Conservation (phyloP, 768 basidiomycete species). For the Psilocybe sp. region DNA sequence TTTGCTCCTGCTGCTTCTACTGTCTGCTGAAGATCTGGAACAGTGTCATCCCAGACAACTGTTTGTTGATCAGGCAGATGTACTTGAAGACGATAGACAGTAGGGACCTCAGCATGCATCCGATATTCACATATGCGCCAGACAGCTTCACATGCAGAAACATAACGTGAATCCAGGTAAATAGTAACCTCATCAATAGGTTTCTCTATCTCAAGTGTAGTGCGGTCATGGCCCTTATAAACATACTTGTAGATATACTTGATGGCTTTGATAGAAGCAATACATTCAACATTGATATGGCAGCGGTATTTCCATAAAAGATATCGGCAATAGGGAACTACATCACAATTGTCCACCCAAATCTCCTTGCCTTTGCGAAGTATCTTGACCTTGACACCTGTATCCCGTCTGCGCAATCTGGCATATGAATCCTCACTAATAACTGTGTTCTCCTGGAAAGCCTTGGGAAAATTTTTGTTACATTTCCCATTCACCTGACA, state of each 20-base stretch:
- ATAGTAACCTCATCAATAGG: conserved; percentile 35
- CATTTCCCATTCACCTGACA: conserved; percentile 35
- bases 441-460: conserved; percentile 30
- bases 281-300: conserved; percentile 51
- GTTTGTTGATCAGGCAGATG: conserved; percentile 38
- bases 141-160: conserved; percentile 26
- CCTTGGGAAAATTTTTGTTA: conserved; percentile 31
- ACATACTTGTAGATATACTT: conserved; percentile 49
- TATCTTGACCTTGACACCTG: conserved; percentile 21
- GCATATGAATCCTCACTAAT: conserved; percentile 42
- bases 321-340: conserved; percentile 39
- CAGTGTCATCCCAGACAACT: conserved; percentile 26
- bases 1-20: conserved; percentile 7
- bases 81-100: conserved; percentile 37
- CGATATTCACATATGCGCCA: conserved; percentile 31
- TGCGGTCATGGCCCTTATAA: conserved; percentile 46
- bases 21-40: conserved; percentile 16
- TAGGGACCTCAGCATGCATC: conserved; percentile 32
- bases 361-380: conserved; percentile 12
- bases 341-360: conserved; percentile 32
- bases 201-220: conserved; percentile 25
- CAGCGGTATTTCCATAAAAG: conserved; percentile 35
- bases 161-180: conserved; percentile 35
- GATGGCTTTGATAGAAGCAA: conserved; percentile 31
- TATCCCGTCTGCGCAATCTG: conserved; percentile 28